Base-by-base conservation (phyloP, 2,329 filamentous ascomycete genomes). In the Aspergillus sp. region DNA sequence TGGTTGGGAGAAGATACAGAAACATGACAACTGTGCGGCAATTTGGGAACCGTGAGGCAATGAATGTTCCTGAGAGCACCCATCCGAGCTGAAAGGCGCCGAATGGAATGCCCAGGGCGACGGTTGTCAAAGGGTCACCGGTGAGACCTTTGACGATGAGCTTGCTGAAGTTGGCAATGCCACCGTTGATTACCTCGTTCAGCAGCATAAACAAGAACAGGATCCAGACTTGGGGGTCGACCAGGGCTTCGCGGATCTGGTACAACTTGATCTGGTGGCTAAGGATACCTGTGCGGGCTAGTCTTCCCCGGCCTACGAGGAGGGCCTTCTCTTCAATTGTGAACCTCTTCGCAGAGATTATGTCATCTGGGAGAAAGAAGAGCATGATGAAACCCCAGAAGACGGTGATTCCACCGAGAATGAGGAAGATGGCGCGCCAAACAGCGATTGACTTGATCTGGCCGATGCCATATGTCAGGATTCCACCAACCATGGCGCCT, bases 91-190 rank as follows among this genome's bases (percentile, higher is more conserved):
- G 81, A 62, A 82, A 83, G 1, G 74, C 79, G 5, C 83, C 83
- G 43, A 80, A 76, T 0, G 83, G 83, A 32, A 85, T 85, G 0
- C 81, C 83, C 3, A 82, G 74, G 0, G 78, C 79, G 0, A 81
- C 82, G 0, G 83, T 83, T 7, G 74, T 64, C 0, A 83, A 71
- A 0, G 79, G 62, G 48, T 78, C 73, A 1, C 79, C 76, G 55
- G 83, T 83, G 15, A 71, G 55, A 11, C 68, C 68, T 50, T 69
- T 69, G 65, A 84, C 77, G 53, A 85, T 84, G 20, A 83, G 74
- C 54, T 82, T 84, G 39, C 80, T 78, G 60, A 85, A 85, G 61
- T 81, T 84, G 5, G 82, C 78, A 8, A 83, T 68, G 0, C 82
- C 83, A 78, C 85, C 69, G 32, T 71, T 71, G 60, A 84, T 77